Conservation (phyloP, 805 yeast genomes). For the Starmerella riodocensis region DNA sequence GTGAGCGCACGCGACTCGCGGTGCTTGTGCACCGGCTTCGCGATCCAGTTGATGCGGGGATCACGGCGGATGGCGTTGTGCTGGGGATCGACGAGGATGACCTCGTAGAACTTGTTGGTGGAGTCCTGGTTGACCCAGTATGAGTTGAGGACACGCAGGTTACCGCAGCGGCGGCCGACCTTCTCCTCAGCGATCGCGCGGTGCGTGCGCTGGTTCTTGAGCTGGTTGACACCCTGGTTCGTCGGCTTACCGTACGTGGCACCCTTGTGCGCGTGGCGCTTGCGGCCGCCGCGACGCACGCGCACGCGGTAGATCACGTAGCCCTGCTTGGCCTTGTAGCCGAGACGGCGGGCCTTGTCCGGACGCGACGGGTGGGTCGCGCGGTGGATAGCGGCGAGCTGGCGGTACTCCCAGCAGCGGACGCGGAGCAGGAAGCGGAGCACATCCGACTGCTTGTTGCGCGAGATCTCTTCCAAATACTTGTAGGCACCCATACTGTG, state of each 20-base stretch:
- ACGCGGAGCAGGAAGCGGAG: constrained; percentile 97
- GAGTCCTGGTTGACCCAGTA: constrained; percentile 99
- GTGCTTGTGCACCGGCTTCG: constrained; percentile 99
- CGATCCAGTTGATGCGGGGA: constrained; percentile 99
- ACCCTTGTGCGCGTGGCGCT: constrained; percentile 99
- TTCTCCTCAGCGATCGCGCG: constrained; percentile 99
- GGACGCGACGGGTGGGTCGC: constrained; percentile 98
- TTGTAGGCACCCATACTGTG: constrained; percentile 92
- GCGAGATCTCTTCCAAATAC: constrained; percentile 96
- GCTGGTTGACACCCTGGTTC: constrained; percentile 99
- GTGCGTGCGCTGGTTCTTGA: constrained; percentile 97
- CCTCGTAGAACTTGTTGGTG: constrained; percentile 98
- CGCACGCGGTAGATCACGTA: constrained; percentile 96
- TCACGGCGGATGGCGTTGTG: constrained; percentile 99
- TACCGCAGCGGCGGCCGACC: constrained; percentile 96
- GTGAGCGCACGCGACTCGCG: constrained; percentile 99
- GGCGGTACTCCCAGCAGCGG: constrained; percentile 99
- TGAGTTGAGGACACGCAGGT: constrained; percentile 98
- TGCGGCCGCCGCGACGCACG: constrained; percentile 99
- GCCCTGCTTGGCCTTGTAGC: constrained; percentile 99
- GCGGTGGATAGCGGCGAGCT: constrained; percentile 96
- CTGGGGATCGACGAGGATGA: constrained; percentile 90
- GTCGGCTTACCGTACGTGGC: constrained; percentile 99
- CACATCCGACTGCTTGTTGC: constrained; percentile 99
- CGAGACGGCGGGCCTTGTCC: constrained; percentile 99